Evolutionary conservation across 106 monocot species (phyloP).

Genomic region (Amphibolis antarctica): DNA sequence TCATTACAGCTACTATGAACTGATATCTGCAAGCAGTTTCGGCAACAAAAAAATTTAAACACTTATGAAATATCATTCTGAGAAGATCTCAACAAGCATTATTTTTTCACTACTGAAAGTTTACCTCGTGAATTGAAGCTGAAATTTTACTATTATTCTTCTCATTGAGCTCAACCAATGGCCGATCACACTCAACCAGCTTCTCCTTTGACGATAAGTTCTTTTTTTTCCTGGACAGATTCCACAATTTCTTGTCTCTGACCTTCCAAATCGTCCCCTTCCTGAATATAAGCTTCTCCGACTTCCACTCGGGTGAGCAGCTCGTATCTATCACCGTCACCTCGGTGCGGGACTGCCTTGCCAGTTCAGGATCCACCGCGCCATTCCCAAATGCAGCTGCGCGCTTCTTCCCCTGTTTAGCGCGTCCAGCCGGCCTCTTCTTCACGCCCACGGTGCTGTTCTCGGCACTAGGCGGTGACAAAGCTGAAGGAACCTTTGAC

Average conservation of each 20-base stretch:
- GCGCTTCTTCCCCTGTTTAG: slow-evolving; percentile 13
- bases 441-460: slow-evolving; percentile 7
- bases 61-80: too few species aligned
- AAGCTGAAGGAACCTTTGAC: background rate
- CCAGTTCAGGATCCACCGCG: slow-evolving; percentile 17
- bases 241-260: slow-evolving; percentile 42
- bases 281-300: slow-evolving; percentile 43
- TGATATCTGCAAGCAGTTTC: too few species aligned
- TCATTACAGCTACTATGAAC: too few species aligned
- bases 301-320: slow-evolving; percentile 44
- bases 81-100: too few species aligned
- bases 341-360: slow-evolving; percentile 35
- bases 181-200: background rate
- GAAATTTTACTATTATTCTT: background rate
- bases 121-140: background rate
- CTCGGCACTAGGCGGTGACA: slow-evolving; percentile 2
- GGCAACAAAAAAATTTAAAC: too few species aligned
- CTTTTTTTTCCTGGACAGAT: slow-evolving; percentile 46
- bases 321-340: slow-evolving; percentile 80
- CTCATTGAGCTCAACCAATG: background rate
- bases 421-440: slow-evolving; percentile 12
- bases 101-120: background rate
- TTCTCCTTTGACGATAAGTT: slow-evolving; percentile 21
- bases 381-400: background rate
- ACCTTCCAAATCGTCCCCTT: slow-evolving; percentile 63